Percentiles rank a stretch among this genome's conserved stretches.
phyloP scores from a whole-genome alignment of 2,329 filamentous ascomycete genomes.

The Malbranchea zuffiana region DNA sequence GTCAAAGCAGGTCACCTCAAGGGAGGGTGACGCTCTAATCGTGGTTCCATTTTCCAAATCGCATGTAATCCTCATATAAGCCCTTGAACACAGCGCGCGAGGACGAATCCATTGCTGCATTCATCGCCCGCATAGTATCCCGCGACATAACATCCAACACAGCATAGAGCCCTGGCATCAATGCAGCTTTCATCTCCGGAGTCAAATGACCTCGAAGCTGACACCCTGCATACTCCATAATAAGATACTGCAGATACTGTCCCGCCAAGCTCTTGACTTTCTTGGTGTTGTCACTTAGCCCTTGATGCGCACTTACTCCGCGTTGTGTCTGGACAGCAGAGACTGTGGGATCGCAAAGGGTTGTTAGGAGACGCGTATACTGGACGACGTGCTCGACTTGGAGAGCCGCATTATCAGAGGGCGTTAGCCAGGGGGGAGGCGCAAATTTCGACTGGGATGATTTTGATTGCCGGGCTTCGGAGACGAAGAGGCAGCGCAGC shows the following conservation, averaged over 20 bases:
- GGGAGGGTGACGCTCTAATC: too few species aligned
- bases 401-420: slow-evolving; percentile 17
- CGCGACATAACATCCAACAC: slow-evolving; percentile 43
- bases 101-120: slow-evolving; percentile 41
- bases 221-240: slow-evolving; percentile 46
- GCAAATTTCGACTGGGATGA: slow-evolving; percentile 10
- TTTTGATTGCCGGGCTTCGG: slow-evolving; percentile 25
- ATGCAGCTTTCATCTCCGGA: slow-evolving; percentile 42
- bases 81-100: slow-evolving; percentile 43
- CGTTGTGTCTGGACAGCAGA: slow-evolving; percentile 39
- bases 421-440: slow-evolving; percentile 18
- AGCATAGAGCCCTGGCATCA: slow-evolving; percentile 43
- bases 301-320: slow-evolving; percentile 30
- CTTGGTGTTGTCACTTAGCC: slow-evolving; percentile 49
- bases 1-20: too few species aligned
- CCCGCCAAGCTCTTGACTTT: slow-evolving; percentile 48
- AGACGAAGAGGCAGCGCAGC: slow-evolving; percentile 45
- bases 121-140: slow-evolving; percentile 42
- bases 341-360: slow-evolving; percentile 51
- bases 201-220: slow-evolving; percentile 42
- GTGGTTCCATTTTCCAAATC: slow-evolving; percentile 40
- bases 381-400: slow-evolving; percentile 37
- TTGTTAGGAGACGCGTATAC: slow-evolving; percentile 47
- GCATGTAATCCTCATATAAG: slow-evolving; percentile 43
- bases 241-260: slow-evolving; percentile 46